Percentiles rank a stretch among this genome's conserved stretches.
These are phyloP conservation scores for Rhynchosporium agropyri DNA, from an alignment of 2,329 filamentous ascomycete species.

Conservation along the genomic window DNA sequence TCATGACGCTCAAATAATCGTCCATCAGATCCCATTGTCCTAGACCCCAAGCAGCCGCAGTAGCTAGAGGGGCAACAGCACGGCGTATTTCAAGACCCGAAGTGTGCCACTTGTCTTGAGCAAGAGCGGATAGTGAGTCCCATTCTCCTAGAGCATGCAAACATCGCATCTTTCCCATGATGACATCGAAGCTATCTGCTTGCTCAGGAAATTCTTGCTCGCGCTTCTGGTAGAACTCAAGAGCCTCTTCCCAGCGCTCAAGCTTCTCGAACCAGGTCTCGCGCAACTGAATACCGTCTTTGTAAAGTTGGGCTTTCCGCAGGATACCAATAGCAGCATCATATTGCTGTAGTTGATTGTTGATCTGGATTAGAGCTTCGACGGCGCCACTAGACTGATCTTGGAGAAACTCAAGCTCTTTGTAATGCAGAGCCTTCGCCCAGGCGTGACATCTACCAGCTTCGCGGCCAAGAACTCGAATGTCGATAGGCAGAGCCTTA, in stretches of 20 bases:
- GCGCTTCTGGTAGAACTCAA: slow-evolving; percentile 87
- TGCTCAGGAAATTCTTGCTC: slow-evolving; percentile 72
- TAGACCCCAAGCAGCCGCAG: slow-evolving; percentile 93
- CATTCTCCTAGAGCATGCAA: slow-evolving; percentile 96
- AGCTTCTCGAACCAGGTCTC: slow-evolving; percentile 99
- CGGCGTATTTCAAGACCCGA: slow-evolving; percentile 85
- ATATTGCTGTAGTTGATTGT: slow-evolving; percentile 98
- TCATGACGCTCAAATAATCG: slow-evolving; percentile 93
- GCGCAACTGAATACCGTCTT: slow-evolving; percentile 88
- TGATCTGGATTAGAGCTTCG: slow-evolving; percentile 97
- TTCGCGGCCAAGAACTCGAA: slow-evolving; percentile 89
- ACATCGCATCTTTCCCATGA: slow-evolving; percentile 99
- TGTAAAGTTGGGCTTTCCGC: slow-evolving; percentile 91
- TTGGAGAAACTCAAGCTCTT: slow-evolving; percentile 96
- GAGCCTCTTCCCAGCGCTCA: slow-evolving; percentile 95
- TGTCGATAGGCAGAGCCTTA: slow-evolving; percentile 96
- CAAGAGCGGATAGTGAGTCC: slow-evolving; percentile 87
- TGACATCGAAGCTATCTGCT: slow-evolving; percentile 92
- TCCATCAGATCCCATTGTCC: slow-evolving; percentile 99
- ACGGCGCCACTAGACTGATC: slow-evolving; percentile 96
- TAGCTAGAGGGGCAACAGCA: slow-evolving; percentile 88
- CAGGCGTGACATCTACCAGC: slow-evolving; percentile 97
- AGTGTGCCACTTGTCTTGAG: slow-evolving; percentile 91
- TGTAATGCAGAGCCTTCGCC: slow-evolving; percentile 97
- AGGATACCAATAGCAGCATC: slow-evolving; percentile 98